Evolutionary conservation across 2,329 filamentous ascomycete species (phyloP).

Genomic region (Sodiomyces alkalinus): DNA sequence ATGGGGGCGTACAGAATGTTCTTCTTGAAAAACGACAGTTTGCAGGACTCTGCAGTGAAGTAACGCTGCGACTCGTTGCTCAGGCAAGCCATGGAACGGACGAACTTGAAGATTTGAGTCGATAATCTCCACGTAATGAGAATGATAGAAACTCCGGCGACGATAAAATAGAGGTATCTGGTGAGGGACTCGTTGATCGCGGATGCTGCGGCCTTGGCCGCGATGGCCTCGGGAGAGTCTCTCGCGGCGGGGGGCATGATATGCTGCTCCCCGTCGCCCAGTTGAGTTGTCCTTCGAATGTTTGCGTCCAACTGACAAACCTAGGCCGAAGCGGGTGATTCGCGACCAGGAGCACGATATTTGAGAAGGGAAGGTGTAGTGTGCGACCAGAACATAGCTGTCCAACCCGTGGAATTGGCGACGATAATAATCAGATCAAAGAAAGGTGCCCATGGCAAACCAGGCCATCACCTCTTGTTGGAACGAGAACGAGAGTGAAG

Average conservation of each 20-base stretch:
- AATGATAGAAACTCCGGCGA: slow-evolving; percentile 45
- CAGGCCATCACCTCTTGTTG: too few species aligned
- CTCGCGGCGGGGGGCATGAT: slow-evolving; percentile 1
- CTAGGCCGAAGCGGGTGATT: too few species aligned
- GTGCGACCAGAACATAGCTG: too few species aligned
- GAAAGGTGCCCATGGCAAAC: too few species aligned
- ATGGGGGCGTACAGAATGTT: slow-evolving; percentile 50
- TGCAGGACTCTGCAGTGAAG: slow-evolving; percentile 45
- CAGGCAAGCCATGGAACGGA: slow-evolving; percentile 60
- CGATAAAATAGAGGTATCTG: slow-evolving; percentile 46
- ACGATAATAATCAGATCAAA: too few species aligned
- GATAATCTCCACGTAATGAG: slow-evolving; percentile 53
- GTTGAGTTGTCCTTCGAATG: too few species aligned
- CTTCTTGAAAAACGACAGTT: slow-evolving; percentile 47
- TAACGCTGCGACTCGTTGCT: slow-evolving; percentile 69
- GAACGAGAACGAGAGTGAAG: too few species aligned
- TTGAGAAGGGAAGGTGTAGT: too few species aligned
- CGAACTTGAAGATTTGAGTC: slow-evolving; percentile 46
- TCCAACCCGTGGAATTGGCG: too few species aligned
- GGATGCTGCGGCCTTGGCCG: slow-evolving; percentile 7
- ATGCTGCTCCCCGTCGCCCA: too few species aligned
- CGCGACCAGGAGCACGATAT: too few species aligned
- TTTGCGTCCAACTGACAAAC: too few species aligned
- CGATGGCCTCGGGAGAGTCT: slow-evolving; percentile 1
- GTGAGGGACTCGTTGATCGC: slow-evolving; percentile 39